Percentiles rank a stretch among this genome's conserved stretches.
Evolutionary conservation across 306 rosid species (phyloP).

Genomic region (Citrullus amarus): DNA sequence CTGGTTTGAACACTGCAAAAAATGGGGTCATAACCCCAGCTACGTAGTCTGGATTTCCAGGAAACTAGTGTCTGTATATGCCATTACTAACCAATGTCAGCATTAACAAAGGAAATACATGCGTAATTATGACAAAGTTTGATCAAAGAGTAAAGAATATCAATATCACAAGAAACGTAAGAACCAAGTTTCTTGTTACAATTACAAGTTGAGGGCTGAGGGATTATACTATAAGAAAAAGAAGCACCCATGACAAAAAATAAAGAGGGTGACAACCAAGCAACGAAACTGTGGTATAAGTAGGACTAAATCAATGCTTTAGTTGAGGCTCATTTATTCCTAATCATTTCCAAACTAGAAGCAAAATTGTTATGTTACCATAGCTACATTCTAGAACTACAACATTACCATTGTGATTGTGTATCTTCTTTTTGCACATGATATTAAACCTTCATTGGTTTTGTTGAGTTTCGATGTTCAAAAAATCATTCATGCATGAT

Average conservation of each 20-base stretch:
- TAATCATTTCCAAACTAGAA: not conserved
- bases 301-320: not conserved
- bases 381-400: not conserved
- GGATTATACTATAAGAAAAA: not conserved
- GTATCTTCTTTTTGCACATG: no score
- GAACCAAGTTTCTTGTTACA: not conserved
- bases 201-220: not conserved
- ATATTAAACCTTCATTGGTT: not conserved
- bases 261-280: not conserved
- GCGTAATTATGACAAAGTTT: not conserved
- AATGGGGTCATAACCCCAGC: constrained; percentile 81
- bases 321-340: not conserved
- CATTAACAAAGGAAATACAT: not conserved
- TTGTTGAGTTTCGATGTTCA: not conserved
- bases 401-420: not conserved
- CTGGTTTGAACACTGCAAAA: constrained; percentile 77
- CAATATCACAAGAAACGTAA: not conserved
- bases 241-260: not conserved
- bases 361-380: not conserved
- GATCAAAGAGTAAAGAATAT: not conserved
- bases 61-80: constrained; percentile 36
- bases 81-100: constrained; percentile 8
- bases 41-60: constrained; percentile 61
- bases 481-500: not conserved
- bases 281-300: not conserved